Evolutionary conservation across 2,329 filamentous ascomycete species (phyloP).

Genomic region (Sarocladium kiliense): DNA sequence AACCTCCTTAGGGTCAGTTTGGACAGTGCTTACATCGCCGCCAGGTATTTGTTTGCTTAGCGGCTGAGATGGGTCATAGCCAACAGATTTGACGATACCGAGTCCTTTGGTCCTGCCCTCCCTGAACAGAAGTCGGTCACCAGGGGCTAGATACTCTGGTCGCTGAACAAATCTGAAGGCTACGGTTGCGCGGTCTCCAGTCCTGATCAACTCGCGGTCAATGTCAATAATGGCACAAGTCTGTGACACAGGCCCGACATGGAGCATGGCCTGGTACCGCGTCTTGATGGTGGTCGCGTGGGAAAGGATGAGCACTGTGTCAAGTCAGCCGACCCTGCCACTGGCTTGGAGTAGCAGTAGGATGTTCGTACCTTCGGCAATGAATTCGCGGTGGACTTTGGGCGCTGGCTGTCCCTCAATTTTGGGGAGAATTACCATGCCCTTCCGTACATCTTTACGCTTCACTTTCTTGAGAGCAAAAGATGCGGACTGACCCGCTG

Average conservation of each 20-base stretch:
- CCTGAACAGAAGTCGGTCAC: conserved; percentile 85
- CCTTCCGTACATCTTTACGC: conserved; percentile 90
- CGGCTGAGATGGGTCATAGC: conserved; percentile 67
- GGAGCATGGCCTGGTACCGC: conserved; percentile 96
- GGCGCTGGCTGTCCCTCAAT: conserved; percentile 63
- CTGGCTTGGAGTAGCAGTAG: conserved; percentile 4
- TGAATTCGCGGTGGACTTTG: conserved; percentile 70
- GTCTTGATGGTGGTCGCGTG: conserved; percentile 96
- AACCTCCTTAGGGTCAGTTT: not conserved
- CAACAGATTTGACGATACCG: conserved; percentile 87
- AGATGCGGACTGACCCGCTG: conserved; percentile 86
- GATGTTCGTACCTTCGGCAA: conserved; percentile 63
- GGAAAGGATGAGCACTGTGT: conserved; percentile 80
- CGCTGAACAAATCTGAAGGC: conserved; percentile 93
- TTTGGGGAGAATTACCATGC: conserved; percentile 93
- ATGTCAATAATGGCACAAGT: conserved; percentile 98
- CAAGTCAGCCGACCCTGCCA: not conserved
- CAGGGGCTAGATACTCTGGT: conserved; percentile 84
- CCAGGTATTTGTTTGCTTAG: conserved; percentile 18
- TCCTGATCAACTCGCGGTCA: conserved; percentile 90
- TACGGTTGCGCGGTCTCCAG: conserved; percentile 87
- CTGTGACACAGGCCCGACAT: conserved; percentile 90
- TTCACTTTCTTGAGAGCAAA: conserved; percentile 86
- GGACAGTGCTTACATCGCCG: not conserved
- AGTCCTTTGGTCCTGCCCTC: conserved; percentile 94